A percentile compares a stretch with the other conserved stretches of the same genome.
These are phyloP conservation scores for Neoboletus brunneissimus DNA, from an alignment of 768 basidiomycete species.

Conservation along the genomic window DNA sequence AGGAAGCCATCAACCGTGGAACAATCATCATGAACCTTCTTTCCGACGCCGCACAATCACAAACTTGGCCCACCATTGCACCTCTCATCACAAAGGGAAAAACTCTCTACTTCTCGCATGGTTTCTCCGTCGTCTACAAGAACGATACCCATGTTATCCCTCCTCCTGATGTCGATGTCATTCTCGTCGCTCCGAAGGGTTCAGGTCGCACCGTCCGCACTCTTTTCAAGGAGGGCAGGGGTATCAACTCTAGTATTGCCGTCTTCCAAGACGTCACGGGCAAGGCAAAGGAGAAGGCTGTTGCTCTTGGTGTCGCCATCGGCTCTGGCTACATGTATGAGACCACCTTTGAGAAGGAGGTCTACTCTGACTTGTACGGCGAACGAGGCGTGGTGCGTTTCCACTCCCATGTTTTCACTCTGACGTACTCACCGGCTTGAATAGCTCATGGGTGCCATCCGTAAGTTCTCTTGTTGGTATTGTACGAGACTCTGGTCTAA, in stretches of 20 bases:
- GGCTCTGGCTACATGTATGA: constrained; percentile 99
- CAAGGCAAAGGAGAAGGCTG: constrained; percentile 95
- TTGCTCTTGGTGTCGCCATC: constrained; percentile 89
- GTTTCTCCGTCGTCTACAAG: constrained; percentile 99
- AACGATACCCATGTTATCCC: constrained; percentile 93
- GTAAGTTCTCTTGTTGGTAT: constrained; percentile 42
- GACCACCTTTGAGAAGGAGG: constrained; percentile 99
- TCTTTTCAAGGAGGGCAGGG: constrained; percentile 99
- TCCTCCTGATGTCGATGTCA: constrained; percentile 94
- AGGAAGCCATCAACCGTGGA: constrained; percentile 92
- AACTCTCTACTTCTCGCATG: constrained; percentile 99
- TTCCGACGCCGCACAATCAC: constrained; percentile 98
- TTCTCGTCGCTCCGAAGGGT: constrained; percentile 98
- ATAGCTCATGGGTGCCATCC: constrained; percentile 95
- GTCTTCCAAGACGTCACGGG: constrained; percentile 98
- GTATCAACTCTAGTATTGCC: constrained; percentile 93
- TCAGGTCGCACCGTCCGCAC: constrained; percentile 99
- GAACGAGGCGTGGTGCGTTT: constrained; percentile 96
- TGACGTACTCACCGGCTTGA: constrained; percentile 5
- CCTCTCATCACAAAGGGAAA: constrained; percentile 99
- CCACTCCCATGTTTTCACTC: neutral
- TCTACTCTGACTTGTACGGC: constrained; percentile 98
- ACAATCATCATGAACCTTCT: constrained; percentile 99
- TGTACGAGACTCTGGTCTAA: constrained; percentile 3
- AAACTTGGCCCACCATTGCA: constrained; percentile 85